These are phyloP conservation scores for Pyrus betulifolia DNA, from an alignment of 306 rosid species.

Conservation along the genomic window DNA sequence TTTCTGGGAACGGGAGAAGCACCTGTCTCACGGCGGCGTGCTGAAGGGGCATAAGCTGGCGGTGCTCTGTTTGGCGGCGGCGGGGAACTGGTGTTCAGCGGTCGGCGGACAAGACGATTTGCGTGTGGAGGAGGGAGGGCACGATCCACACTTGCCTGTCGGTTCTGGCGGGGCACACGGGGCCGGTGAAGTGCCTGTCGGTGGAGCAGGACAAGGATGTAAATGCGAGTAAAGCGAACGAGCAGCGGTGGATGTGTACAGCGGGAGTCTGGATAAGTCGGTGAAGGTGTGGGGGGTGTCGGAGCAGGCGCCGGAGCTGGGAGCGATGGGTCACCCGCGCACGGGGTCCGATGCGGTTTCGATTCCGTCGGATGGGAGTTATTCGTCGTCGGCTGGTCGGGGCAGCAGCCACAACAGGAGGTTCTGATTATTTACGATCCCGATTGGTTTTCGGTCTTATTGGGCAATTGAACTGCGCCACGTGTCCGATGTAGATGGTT, in stretches of 20 bases:
- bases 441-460: neutral
- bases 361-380: constrained; percentile 43
- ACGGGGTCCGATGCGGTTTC: constrained; percentile 32
- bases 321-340: constrained; percentile 17
- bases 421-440: neutral
- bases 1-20: constrained; percentile 60
- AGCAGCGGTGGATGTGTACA: constrained; percentile 61
- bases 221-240: neutral
- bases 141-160: constrained; percentile 63
- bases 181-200: constrained; percentile 85
- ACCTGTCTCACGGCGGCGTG: constrained; percentile 54
- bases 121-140: constrained; percentile 75
- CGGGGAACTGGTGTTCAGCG: constrained; percentile 62
- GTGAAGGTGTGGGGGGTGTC: constrained; percentile 88
- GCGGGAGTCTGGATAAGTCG: constrained; percentile 91
- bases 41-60: constrained; percentile 76
- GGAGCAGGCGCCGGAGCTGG: constrained; percentile 24
- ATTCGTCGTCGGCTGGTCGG: constrained; percentile 37
- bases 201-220: constrained; percentile 44
- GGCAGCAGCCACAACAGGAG: constrained; percentile 15
- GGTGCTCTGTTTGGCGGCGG: constrained; percentile 60
- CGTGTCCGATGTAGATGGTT: neutral
- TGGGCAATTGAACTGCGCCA: neutral
- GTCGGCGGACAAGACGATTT: constrained; percentile 75
- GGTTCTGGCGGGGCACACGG: constrained; percentile 66